A percentile compares a stretch with the other conserved stretches of the same genome.
phyloP scores from a whole-genome alignment of 495 filamentous ascomycete species.

The Sporormia fimetaria region DNA sequence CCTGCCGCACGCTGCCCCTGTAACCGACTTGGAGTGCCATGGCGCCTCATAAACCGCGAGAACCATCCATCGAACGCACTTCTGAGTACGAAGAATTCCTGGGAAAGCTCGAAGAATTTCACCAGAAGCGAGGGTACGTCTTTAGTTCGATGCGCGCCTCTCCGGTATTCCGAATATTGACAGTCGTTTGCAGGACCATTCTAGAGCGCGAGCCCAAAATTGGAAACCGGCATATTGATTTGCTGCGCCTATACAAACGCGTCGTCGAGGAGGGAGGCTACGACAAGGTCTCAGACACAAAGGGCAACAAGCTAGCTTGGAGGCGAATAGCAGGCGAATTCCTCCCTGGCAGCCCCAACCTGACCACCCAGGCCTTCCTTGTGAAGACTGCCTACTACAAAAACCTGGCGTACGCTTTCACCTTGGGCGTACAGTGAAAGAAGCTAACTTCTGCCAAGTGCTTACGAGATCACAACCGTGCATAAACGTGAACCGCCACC shows the following conservation, averaged over 20 bases:
- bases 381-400: conserved; percentile 77
- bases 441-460: conserved; percentile 33
- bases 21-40: conserved; percentile 18
- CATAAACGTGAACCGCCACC: conserved; percentile 67
- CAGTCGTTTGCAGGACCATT: conserved; percentile 39
- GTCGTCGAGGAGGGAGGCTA: conserved; percentile 66
- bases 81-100: conserved; percentile 62
- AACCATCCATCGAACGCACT: conserved; percentile 40
- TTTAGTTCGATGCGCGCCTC: conserved; percentile 8
- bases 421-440: too few species aligned
- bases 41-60: conserved; percentile 35
- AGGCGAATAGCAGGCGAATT: conserved; percentile 57
- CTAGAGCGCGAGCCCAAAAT: conserved; percentile 66
- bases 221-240: conserved; percentile 56
- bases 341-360: conserved; percentile 48
- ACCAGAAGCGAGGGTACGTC: conserved; percentile 55
- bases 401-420: conserved; percentile 48
- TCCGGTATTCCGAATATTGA: conserved; percentile 6
- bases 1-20: conserved; percentile 3
- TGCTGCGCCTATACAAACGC: conserved; percentile 57
- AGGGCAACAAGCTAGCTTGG: conserved; percentile 70
- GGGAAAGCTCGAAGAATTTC: conserved; percentile 50
- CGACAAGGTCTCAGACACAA: conserved; percentile 52
- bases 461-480: conserved; percentile 65
- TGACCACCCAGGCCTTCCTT: conserved; percentile 60